phyloP scores from a whole-genome alignment of 768 basidiomycete species.

The Dioszegia aurantiaca region DNA sequence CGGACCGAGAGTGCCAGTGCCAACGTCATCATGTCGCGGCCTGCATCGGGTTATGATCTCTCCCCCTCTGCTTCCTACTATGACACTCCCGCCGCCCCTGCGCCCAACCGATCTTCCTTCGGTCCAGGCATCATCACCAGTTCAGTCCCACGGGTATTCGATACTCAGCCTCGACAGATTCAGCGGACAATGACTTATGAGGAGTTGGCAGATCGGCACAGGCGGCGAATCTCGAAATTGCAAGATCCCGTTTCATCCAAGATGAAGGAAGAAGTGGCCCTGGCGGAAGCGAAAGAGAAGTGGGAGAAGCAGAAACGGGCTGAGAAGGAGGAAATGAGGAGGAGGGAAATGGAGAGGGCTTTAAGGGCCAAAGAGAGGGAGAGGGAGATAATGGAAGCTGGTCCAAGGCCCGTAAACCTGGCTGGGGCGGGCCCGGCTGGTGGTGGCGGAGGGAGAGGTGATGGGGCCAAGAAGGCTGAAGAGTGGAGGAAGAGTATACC shows the following conservation, averaged over 20 bases:
- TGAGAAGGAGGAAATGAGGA: conserved; percentile 71
- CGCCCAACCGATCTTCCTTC: not conserved
- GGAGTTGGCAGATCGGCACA: conserved; percentile 79
- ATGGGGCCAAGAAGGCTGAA: conserved; percentile 22
- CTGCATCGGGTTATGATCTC: conserved; percentile 8
- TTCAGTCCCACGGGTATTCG: conserved; percentile 8
- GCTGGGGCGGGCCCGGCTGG: not conserved
- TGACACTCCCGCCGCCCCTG: not conserved
- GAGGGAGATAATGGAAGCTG: not conserved
- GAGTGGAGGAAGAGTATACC: conserved; percentile 56
- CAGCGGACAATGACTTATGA: conserved; percentile 69
- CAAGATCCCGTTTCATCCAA: conserved; percentile 81
- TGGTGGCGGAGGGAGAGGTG: conserved; percentile 37
- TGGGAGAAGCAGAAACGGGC: conserved; percentile 75
- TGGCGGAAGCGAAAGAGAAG: conserved; percentile 70
- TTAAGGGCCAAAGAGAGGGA: conserved; percentile 39
- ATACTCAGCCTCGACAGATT: not conserved
- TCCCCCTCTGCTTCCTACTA: not conserved
- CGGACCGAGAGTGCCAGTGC: conserved; percentile 3
- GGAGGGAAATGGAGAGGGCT: conserved; percentile 70
- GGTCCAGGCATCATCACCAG: conserved; percentile 18
- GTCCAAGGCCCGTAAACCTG: not conserved
- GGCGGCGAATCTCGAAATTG: conserved; percentile 74
- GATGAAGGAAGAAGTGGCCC: conserved; percentile 70
- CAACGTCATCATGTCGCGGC: conserved; percentile 9